Base-by-base conservation (phyloP, 371 early-diverging fungal genomes). In the Mucor plumbeus region DNA sequence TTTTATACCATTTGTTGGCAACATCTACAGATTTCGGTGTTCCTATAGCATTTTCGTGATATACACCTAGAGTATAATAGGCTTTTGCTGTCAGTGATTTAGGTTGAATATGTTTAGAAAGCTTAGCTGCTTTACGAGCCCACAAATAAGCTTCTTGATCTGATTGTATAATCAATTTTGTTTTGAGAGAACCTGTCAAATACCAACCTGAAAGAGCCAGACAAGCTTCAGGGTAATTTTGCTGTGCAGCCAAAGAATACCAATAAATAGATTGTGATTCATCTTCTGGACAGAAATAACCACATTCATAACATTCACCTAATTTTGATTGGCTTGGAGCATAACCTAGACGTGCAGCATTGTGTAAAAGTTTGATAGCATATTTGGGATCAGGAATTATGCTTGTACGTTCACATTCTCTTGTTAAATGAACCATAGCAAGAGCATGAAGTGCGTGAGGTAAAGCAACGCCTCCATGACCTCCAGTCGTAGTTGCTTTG, bases 361-460 rank as follows among this genome's bases (percentile, higher is more conserved):
- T 85, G 38, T 92, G 88, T 65, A 91, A 92, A 65, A 97, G 74
- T 63, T 96, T 95, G 40, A 92, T 86, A 1, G 98, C 90, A 77
- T 97, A 97, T 0, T 78, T 71, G 38, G 90, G 86, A 76, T 97
- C 98, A 0, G 87, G 83, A 31, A 92, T 87, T 34, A 92, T 76
- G 15, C 88, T 84, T 14, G 91, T 89, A 31, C 87, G 81, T 34
- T 86, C 87, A n/a, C 83, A 80, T 70, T 97, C 98, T 77, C 93
- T 93, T 63, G 92, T 85, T 39, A 91, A 65, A 33, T 90, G 81
- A 36, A 75, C 54, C 43, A 81, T 65, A 5, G 90, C 98, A 21
- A 99, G 85, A 68, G 97, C 95, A 71, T 97, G 95, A 35, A 97
- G 75, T 6, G 98, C 94, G 64, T 96, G 93, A 2, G 98, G 97